Base-by-base conservation (phyloP, 805 yeast species). In the Candida loeiensis region DNA sequence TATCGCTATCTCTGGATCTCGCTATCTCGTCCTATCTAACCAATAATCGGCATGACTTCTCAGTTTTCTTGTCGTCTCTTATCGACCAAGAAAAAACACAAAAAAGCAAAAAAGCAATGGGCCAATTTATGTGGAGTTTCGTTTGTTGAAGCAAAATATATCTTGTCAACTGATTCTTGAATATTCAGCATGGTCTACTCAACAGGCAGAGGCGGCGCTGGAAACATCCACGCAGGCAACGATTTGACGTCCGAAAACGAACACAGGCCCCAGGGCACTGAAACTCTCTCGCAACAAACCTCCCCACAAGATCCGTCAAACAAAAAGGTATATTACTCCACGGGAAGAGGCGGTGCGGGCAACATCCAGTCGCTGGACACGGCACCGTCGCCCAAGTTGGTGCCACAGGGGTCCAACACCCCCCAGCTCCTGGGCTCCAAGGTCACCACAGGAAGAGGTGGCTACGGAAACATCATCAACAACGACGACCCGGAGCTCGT, bases 301-400 rank as follows among this genome's bases (percentile, higher is more conserved):
- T 36, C 39, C 36, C 39, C 27, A 29, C 21, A 34, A n/a, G 31
- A 27, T 6, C 17, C 4, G 5, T 4, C 13, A 11, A 36, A 24
- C 18, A 63, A 61, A 43, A 59, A 51, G 46, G 55, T 64, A 5
- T 66, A 63, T 43, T 74, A 73, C 48, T 72, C 86, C n/a, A 82
- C 89, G 0, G 90, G 90, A 4, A 71, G 91, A 47, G 91, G 91
- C 8, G 91, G 91, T 7, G 82, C 83, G 1, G 90, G 90, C 4
- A 83, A 83, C 58, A 76, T 82, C 40, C 66, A 73, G 48, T 49
- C 66, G 3, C 44, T 37, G 44, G 49, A 55, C 28, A 58, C 64
- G 22, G 57, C 65, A 18, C 79, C 79, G 3, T 67, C 77, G 6
- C 84, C 84, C 3, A 74, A 69, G 36, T 66, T 77, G 22, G 77